These are phyloP conservation scores for Datisca glomerata DNA, from an alignment of 306 rosid species.

Conservation along the genomic window DNA sequence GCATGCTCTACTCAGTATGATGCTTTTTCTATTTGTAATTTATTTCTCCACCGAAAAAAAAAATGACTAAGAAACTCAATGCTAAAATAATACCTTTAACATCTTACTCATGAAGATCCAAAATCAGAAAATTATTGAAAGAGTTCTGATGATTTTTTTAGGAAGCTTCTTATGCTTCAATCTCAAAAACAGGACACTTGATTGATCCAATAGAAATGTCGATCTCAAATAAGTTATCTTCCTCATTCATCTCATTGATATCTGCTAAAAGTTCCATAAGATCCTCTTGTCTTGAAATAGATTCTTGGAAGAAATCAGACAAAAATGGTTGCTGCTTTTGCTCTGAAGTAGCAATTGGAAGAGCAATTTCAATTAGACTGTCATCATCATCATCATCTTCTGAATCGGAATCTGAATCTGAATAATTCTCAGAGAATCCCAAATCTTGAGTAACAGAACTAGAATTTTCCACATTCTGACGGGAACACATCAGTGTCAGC, in stretches of 20 bases:
- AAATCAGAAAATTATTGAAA: not conserved
- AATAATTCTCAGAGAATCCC: constrained; percentile 12
- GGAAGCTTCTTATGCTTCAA: constrained; percentile 23
- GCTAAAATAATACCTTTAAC: not conserved
- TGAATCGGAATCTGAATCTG: constrained; percentile 19
- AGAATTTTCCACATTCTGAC: constrained; percentile 7
- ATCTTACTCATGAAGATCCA: not conserved
- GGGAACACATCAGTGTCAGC: constrained; percentile 2
- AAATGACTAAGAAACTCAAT: not conserved
- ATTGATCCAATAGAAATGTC: constrained; percentile 48
- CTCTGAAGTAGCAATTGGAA: constrained; percentile 24
- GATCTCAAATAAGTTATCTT: constrained; percentile 60
- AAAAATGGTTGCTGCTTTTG: constrained; percentile 20
- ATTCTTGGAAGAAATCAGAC: constrained; percentile 26
- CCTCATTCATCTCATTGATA: constrained; percentile 44
- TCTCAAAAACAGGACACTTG: constrained; percentile 24
- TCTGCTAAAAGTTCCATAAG: constrained; percentile 43
- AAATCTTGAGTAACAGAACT: no score
- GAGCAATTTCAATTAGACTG: constrained; percentile 45
- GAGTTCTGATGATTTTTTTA: not conserved
- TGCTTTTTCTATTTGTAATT: not conserved
- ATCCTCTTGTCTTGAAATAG: constrained; percentile 24
- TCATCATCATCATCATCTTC: constrained; percentile 30
- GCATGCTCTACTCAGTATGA: not conserved
- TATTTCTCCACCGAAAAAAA: no score